Evolutionary conservation across 805 yeast species (phyloP).

Genomic region (Maudiozyma barnettii): DNA sequence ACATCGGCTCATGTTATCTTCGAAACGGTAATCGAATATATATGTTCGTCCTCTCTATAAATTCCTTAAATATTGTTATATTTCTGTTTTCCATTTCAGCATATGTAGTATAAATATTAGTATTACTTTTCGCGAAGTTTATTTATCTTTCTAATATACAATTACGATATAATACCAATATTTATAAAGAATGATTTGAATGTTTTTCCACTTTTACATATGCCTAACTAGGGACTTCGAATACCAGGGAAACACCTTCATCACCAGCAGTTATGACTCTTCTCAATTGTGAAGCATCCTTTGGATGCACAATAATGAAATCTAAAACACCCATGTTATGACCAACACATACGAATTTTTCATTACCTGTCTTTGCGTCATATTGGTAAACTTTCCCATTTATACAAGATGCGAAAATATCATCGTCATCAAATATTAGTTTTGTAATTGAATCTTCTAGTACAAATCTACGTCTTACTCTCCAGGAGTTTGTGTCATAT

Average conservation of each 20-base stretch:
- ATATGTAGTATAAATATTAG: too few relatives aligned
- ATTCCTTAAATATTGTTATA: too few relatives aligned
- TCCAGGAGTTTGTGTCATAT: slow-evolving; percentile 81
- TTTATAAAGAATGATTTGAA: too few relatives aligned
- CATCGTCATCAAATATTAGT: slow-evolving; percentile 49
- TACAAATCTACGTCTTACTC: slow-evolving; percentile 60
- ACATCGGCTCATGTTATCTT: neutral
- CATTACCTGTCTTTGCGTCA: slow-evolving; percentile 82
- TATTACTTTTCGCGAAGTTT: neutral
- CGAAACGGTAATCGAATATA: neutral
- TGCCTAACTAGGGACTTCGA: slow-evolving; percentile 31
- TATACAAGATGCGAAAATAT: slow-evolving; percentile 66
- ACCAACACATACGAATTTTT: slow-evolving; percentile 72
- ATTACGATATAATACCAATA: neutral
- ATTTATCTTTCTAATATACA: neutral
- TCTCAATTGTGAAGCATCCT: slow-evolving; percentile 21
- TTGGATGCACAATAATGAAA: slow-evolving; percentile 53
- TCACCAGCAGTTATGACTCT: slow-evolving; percentile 89
- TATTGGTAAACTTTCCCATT: slow-evolving; percentile 79
- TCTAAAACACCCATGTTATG: slow-evolving; percentile 92
- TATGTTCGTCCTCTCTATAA: neutral
- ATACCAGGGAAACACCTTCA: slow-evolving; percentile 85
- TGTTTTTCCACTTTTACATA: too few relatives aligned
- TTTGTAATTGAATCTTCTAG: slow-evolving; percentile 81
- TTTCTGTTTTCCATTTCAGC: too few relatives aligned